These are phyloP conservation scores for Auxenochlorella protothecoides DNA, from an alignment of 139 green algal species.

Conservation along the genomic window DNA sequence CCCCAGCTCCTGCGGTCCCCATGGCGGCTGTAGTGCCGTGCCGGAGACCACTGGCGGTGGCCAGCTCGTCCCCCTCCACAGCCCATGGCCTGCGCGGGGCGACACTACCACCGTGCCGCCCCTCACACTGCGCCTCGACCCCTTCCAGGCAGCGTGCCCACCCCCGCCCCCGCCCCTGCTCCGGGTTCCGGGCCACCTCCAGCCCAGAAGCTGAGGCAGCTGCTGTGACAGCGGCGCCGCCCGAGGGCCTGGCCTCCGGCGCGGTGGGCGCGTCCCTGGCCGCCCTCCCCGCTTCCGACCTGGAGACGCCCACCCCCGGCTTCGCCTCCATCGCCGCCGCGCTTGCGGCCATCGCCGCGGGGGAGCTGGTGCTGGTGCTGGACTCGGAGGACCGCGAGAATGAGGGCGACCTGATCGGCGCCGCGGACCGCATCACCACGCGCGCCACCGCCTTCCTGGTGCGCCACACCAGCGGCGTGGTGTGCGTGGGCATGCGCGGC, in stretches of 20 bases:
- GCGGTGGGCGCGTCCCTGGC: not conserved
- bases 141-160: too few relatives aligned
- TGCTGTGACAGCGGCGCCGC: not conserved
- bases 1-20: too few relatives aligned
- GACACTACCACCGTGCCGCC: too few relatives aligned
- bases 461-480: conserved; percentile 79
- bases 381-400: conserved; percentile 97
- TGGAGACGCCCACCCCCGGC: conserved; percentile 14
- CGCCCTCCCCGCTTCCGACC: not conserved
- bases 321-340: conserved; percentile 33
- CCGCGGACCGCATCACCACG: conserved; percentile 73
- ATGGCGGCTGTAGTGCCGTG: too few relatives aligned
- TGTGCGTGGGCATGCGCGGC: conserved; percentile 57
- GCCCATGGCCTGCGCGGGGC: too few relatives aligned
- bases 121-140: too few relatives aligned
- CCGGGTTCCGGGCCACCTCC: too few relatives aligned
- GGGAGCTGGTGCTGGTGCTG: conserved; percentile 89
- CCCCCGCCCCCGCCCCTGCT: too few relatives aligned
- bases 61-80: too few relatives aligned
- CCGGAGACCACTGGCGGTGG: too few relatives aligned
- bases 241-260: not conserved
- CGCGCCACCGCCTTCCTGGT: conserved; percentile 86
- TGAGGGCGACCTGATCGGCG: conserved; percentile 95
- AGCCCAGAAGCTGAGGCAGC: not conserved
- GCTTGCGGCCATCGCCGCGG: conserved; percentile 45